These are phyloP conservation scores for Trichomonas vaginalis DNA, from an alignment of 208 protist species.

Conservation along the genomic window DNA sequence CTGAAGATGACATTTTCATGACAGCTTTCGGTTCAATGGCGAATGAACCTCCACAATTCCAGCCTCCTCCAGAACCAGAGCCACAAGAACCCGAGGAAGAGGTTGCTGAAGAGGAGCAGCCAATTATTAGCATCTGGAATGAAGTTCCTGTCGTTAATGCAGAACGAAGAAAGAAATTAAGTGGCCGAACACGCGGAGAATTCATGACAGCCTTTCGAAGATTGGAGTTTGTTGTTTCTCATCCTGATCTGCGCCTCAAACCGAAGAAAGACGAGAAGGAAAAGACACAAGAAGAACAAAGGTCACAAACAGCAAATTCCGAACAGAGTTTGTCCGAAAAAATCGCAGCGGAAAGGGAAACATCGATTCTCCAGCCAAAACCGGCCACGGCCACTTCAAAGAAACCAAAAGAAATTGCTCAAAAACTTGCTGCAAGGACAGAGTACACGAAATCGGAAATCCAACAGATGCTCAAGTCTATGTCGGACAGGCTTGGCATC, in stretches of 20 bases:
- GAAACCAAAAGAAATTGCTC: background rate
- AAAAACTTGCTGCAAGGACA: background rate
- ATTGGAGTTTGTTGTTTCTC: background rate
- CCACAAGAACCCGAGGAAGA: background rate
- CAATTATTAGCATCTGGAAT: background rate
- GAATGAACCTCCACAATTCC: background rate
- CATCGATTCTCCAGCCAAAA: background rate
- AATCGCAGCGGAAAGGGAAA: background rate
- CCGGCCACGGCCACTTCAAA: background rate
- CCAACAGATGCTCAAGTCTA: background rate
- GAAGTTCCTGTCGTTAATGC: background rate
- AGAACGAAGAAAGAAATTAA: background rate
- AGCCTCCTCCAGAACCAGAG: background rate
- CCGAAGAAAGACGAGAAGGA: background rate
- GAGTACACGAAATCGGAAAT: conserved; percentile 7
- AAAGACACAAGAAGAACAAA: background rate
- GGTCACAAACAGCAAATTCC: background rate
- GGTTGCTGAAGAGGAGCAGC: background rate
- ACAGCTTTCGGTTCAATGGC: background rate
- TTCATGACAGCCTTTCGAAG: background rate
- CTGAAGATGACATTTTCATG: background rate
- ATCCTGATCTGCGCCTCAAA: background rate
- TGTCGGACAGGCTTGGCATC: background rate
- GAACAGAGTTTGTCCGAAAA: background rate
- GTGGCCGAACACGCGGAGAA: background rate